Evolutionary conservation across 345 rosid genomes (phyloP), one percentile per base, ranked within the genome.

Genomic region (Erodium maritimum): DNA sequence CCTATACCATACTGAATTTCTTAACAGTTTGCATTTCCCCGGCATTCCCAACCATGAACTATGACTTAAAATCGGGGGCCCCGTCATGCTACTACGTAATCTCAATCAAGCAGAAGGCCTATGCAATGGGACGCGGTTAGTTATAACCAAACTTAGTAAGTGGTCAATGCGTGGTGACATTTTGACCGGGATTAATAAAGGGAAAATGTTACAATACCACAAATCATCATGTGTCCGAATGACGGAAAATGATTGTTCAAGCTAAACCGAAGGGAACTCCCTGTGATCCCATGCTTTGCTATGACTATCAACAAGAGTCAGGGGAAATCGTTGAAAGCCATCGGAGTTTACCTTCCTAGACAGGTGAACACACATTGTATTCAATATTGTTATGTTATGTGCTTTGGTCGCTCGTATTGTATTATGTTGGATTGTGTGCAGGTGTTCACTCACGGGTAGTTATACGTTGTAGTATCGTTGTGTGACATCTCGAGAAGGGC

Each of bases 281-380:
- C 61, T 22, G 13, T 57, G 16, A 56, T 13, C 19, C 1, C 51
- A 7, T 0, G 55, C 12, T 50, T 22, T 45, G 61, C 25, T 1
- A 56, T 56, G 61, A 57, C 61, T 1, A 64, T 57, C 0, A 64
- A 25, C 14, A 19, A 50, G n/a, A n/a, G n/a, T n/a, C n/a, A n/a
- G n/a, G n/a, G n/a, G n/a, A n/a, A n/a, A n/a, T n/a, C n/a, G n/a
- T 21, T 56, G 67, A 6, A 1, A 19, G 8, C 23, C 2, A 46
- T 33, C 25, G 61, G 67, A 6, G 22, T 64, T 3, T 24, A 56
- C 17, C 25, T 64, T 19, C 61, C 29, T 0, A 50, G 29, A 23
- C 57, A 0, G 0, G 23, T 60, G n/a, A n/a, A n/a, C n/a, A n/a
- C n/a, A n/a, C n/a, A n/a, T n/a, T n/a, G n/a, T n/a, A n/a, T n/a